phyloP scores from a whole-genome alignment of 768 basidiomycete genomes.

The Termitomyces sp. region DNA sequence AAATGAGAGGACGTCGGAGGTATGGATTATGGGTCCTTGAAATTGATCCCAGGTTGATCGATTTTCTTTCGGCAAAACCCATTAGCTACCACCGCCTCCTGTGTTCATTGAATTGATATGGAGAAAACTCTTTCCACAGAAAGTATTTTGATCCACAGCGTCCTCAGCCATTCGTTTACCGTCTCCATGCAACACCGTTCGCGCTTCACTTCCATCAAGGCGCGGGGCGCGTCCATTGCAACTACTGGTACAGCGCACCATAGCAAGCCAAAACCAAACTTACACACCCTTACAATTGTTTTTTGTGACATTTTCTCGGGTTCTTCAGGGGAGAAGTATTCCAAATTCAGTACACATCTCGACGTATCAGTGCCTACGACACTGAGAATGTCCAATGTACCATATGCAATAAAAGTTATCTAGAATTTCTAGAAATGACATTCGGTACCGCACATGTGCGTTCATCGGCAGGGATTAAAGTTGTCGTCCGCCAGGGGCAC shows the following conservation, averaged over 20 bases:
- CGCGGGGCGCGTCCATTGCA: neutral
- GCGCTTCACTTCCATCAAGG: no score
- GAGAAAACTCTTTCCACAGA: conserved; percentile 1
- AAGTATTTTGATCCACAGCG: neutral
- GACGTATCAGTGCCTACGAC: neutral
- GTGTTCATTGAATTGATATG: neutral
- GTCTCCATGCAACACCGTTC: neutral
- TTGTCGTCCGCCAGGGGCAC: neutral
- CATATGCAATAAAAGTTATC: neutral
- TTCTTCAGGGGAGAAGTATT: neutral
- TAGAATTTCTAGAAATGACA: neutral
- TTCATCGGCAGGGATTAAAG: neutral
- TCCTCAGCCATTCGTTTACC: neutral
- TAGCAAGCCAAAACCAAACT: neutral
- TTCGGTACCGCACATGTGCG: neutral
- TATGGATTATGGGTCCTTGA: neutral
- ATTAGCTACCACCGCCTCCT: neutral
- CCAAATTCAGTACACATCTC: neutral
- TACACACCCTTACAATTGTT: neutral
- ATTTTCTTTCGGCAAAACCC: conserved; percentile 17
- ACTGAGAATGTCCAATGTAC: neutral
- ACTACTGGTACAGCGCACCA: neutral
- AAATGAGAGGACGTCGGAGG: neutral
- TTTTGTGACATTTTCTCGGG: neutral
- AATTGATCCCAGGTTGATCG: conserved; percentile 9